Percentiles rank a stretch among this genome's conserved stretches.
phyloP scores from a whole-genome alignment of 192 early-diverging fungal genomes.

The Pilobolus umbonatus region DNA sequence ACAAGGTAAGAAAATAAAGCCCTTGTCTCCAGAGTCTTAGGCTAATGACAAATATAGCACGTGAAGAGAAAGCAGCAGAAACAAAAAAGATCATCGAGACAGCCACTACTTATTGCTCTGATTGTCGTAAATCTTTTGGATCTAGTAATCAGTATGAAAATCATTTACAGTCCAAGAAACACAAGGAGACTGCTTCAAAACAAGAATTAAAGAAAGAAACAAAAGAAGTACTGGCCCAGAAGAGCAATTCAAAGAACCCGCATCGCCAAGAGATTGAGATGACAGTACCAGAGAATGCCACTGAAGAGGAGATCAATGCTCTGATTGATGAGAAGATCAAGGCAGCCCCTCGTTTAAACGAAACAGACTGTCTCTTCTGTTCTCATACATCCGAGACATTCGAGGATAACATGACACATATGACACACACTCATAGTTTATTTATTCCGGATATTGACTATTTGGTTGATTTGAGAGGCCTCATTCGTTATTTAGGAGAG shows the following conservation, averaged over 20 bases:
- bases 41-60: constrained; percentile 26
- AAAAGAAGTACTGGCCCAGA: too few relatives aligned
- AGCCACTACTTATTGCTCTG: constrained; percentile 38
- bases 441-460: constrained; percentile 98
- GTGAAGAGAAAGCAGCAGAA: constrained; percentile 46
- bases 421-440: constrained; percentile 86
- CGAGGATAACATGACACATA: constrained; percentile 83
- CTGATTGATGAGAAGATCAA: constrained; percentile 84
- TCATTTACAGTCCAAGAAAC: constrained; percentile 92
- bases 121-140: constrained; percentile 42
- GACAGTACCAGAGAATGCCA: constrained; percentile 46
- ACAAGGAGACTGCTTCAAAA: constrained; percentile 74
- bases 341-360: constrained; percentile 57
- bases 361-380: constrained; percentile 92
- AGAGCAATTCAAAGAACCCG: neutral
- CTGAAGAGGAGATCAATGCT: constrained; percentile 54
- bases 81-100: constrained; percentile 29
- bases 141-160: constrained; percentile 83
- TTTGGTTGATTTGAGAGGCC: constrained; percentile 79
- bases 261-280: constrained; percentile 6
- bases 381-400: constrained; percentile 55
- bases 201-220: constrained; percentile 4
- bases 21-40: neutral
- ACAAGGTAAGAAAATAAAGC: constrained; percentile 32
- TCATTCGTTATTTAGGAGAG: constrained; percentile 89